A percentile compares a stretch with the other conserved stretches of the same genome.
Evolutionary conservation across 179 eudicot species (phyloP).

Genomic region (Silene coronaria): DNA sequence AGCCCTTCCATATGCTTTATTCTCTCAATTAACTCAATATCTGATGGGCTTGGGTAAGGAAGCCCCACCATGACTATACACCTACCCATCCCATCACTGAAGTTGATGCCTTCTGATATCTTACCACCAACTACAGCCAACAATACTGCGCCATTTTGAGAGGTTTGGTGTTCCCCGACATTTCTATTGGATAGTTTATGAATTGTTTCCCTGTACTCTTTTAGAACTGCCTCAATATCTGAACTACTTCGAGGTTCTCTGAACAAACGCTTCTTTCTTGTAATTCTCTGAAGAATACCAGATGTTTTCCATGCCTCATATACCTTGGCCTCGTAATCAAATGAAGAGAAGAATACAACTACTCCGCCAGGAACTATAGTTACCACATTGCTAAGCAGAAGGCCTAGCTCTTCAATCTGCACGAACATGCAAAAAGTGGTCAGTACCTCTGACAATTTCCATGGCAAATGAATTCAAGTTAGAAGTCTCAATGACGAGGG

Average conservation of each 20-base stretch:
- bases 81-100: constrained; percentile 92
- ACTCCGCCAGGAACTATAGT: constrained; percentile 78
- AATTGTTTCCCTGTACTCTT: constrained; percentile 68
- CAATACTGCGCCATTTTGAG: constrained; percentile 68
- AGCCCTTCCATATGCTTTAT: constrained; percentile 88
- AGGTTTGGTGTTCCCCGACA: constrained; percentile 24
- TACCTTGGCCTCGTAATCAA: constrained; percentile 70
- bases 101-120: constrained; percentile 93
- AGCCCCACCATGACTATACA: constrained; percentile 94
- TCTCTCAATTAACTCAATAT: constrained; percentile 76
- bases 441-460: not conserved
- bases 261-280: constrained; percentile 65
- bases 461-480: not conserved
- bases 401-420: constrained; percentile 90
- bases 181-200: constrained; percentile 28
- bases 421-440: constrained; percentile 7
- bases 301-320: constrained; percentile 76
- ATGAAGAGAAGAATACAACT: constrained; percentile 86
- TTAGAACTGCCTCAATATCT: constrained; percentile 61
- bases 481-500: not conserved
- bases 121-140: constrained; percentile 95
- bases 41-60: constrained; percentile 93
- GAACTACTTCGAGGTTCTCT: constrained; percentile 84
- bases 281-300: constrained; percentile 68
- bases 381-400: constrained; percentile 69